Conservation (phyloP, 2,329 filamentous ascomycete species). For the Fusarium sp. region DNA sequence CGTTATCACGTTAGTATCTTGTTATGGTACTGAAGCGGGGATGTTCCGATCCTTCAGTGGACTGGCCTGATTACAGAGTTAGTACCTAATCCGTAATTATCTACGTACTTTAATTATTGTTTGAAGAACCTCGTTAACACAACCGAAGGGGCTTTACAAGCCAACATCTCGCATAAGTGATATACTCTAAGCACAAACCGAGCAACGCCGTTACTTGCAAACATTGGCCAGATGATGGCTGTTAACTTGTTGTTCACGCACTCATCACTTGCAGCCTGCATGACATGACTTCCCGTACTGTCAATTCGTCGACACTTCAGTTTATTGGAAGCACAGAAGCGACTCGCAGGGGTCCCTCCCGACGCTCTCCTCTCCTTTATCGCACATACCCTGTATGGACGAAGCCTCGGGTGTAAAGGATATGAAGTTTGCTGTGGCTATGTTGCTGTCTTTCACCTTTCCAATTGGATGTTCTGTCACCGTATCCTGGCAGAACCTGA, state of each 20-base stretch:
- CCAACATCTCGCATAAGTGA: neutral
- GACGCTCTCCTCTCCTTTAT: conserved; percentile 10
- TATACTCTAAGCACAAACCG: neutral
- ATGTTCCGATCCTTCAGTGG: neutral
- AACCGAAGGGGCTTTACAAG: conserved; percentile 13
- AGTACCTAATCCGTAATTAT: too few relatives aligned
- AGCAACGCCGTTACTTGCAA: conserved; percentile 20
- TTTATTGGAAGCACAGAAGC: neutral
- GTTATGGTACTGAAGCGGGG: conserved; percentile 11
- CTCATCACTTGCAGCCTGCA: conserved; percentile 31
- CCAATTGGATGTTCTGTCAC: conserved; percentile 13
- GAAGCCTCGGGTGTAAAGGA: conserved; percentile 13
- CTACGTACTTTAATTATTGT: neutral
- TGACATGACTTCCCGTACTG: conserved; percentile 7
- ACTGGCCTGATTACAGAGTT: neutral
- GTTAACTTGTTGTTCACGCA: conserved; percentile 7
- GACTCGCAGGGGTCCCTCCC: neutral
- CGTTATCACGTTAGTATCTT: conserved; percentile 1
- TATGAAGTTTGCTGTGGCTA: conserved; percentile 7
- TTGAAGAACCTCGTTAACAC: neutral
- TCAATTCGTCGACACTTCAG: conserved; percentile 2
- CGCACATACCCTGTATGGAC: conserved; percentile 7
- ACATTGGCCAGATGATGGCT: conserved; percentile 19
- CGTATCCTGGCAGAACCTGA: conserved; percentile 6
- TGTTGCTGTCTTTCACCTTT: conserved; percentile 10